Evolutionary conservation across 257 asterid genomes (phyloP), one percentile per base, ranked within the genome.

Genomic region (Solanum pinnatisectum): DNA sequence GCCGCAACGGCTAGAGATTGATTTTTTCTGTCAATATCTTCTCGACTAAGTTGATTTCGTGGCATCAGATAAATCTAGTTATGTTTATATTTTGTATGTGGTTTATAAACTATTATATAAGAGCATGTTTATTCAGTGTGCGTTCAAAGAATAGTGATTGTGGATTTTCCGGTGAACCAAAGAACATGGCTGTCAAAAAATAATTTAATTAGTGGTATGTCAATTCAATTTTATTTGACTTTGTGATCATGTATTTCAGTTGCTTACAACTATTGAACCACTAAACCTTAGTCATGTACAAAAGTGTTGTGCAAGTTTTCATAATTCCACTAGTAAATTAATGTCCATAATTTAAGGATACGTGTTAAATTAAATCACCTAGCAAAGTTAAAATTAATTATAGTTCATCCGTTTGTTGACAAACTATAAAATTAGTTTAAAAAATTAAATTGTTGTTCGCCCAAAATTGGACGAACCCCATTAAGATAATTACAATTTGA

Each of bases 131-230:
- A 65, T 11, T 25, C 8, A 1, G 0, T 11, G 18, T 25, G 73
- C 18, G 1, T 67, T 25, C 2, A 25, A 25, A 25, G 2, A 67
- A 25, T 67, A 67, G 4, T 3, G 5, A 67, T 25, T 13, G 20
- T 12, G 2, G 0, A 13, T 67, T 27, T 27, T 13, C 1, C 35
- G 0, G 0, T 3, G 0, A 8, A 23, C 15, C 32, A n/a, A 63
- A 63, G 7, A 23, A 15, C 1, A 70, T 70, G 37, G 10, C 4
- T 13, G 0, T 70, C 10, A 44, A 27, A 15, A 79, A 49, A 30
- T 30, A 49, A 82, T 82, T 30, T 46, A 81, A 82, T 49, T 49
- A 30, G 68, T 49, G 85, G 27, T 49, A n/a, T 18, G n/a, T 49
- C 13, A 72, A 59, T 59, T 8, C 27, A 59, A 56, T 18, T 32